phyloP scores from a whole-genome alignment of 306 rosid species.

The Hippophae tibetana region DNA sequence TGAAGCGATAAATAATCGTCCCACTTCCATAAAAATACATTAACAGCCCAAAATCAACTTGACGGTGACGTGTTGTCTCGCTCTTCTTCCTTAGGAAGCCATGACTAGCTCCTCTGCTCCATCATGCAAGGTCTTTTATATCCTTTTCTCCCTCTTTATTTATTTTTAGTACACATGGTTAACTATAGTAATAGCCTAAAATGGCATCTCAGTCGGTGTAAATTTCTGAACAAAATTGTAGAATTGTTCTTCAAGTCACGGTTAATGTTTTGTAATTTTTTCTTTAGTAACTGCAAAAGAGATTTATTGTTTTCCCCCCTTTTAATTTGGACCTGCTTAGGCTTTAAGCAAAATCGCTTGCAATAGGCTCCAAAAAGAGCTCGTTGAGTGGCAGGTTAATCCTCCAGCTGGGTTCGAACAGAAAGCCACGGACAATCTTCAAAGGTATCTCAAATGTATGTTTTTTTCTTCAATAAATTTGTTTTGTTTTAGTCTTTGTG shows the following conservation, averaged over 20 bases:
- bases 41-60: too few relatives aligned
- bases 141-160: not conserved
- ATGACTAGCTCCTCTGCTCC: conserved; percentile 88
- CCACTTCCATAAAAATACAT: too few relatives aligned
- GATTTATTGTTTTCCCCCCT: not conserved
- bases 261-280: too few relatives aligned
- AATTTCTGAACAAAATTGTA: not conserved
- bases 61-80: not conserved
- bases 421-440: conserved; percentile 84
- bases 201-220: not conserved
- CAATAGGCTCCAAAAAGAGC: conserved; percentile 91
- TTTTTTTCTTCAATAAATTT: not conserved
- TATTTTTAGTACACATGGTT: not conserved
- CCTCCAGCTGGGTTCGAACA: conserved; percentile 82
- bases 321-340: conserved; percentile 19
- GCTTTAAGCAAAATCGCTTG: conserved; percentile 86
- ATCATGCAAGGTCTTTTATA: conserved; percentile 66
- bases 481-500: not conserved
- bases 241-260: too few relatives aligned
- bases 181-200: conserved; percentile 1
- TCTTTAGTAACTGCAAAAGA: too few relatives aligned
- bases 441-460: conserved; percentile 32
- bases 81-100: conserved; percentile 5
- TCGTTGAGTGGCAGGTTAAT: conserved; percentile 90
- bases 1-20: too few relatives aligned